Base-by-base conservation (phyloP, 75 land plant species). In the Adiantum capillusveneris region DNA sequence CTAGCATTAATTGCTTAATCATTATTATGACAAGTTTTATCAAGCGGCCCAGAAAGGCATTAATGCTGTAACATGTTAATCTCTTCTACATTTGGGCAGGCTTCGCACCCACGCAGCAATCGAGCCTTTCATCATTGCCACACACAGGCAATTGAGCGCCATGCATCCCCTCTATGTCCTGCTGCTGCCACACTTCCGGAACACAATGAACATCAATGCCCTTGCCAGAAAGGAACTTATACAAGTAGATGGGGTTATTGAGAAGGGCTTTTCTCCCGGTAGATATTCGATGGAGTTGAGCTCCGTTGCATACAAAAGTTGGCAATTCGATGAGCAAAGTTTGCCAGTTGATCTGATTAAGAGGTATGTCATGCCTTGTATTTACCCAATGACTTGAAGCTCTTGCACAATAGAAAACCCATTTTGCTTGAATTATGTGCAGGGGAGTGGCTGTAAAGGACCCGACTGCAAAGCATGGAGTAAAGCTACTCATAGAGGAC, bases 401-500 rank as follows among this genome's bases (percentile, higher is more conserved):
- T n/a, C n/a, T n/a, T n/a, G n/a, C n/a, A n/a, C n/a, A n/a, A n/a
- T n/a, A n/a, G n/a, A n/a, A n/a, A n/a, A n/a, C n/a, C n/a, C n/a
- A n/a, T n/a, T n/a, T n/a, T n/a, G n/a, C n/a, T n/a, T n/a, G n/a
- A n/a, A n/a, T n/a, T n/a, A n/a, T n/a, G n/a, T n/a, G n/a, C n/a
- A n/a, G n/a, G n/a, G n/a, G n/a, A n/a, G n/a, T n/a, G n/a, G n/a
- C n/a, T n/a, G 77, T 75, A 18, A 51, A 11, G 24, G 80, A 80
- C 29, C 36, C 63, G 18, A 11, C 22, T 9, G 44, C 55, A 60
- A 58, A 17, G n/a, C 56, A 50, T 14, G 80, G 80, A 25, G 62
- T 74, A 28, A 57, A 37, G 0, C 66, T 80, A 1, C 42, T 70
- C 36, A 48, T 86, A 36, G 66, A 76, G 25, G 89, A 83, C 68